Evolutionary conservation across 2,329 filamentous ascomycete genomes (phyloP).

Genomic region (Coniella vitis): DNA sequence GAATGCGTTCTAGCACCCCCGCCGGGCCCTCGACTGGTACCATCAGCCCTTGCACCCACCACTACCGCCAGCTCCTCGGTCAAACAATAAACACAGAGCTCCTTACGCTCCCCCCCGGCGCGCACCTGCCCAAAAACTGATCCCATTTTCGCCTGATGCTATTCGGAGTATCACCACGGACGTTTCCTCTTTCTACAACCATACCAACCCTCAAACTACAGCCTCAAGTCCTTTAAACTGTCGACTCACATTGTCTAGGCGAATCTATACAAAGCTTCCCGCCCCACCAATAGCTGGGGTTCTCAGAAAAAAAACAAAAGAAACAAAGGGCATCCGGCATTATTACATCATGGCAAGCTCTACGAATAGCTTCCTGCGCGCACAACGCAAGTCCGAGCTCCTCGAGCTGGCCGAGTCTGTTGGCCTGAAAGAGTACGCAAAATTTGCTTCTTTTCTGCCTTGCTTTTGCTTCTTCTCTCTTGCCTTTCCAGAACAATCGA

Average conservation of each 20-base stretch:
- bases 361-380: conserved; percentile 64
- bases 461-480: neutral
- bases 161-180: conserved; percentile 4
- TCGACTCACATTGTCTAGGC: conserved; percentile 23
- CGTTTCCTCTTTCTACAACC: neutral
- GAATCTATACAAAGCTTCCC: conserved; percentile 4
- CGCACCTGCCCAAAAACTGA: neutral
- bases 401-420: conserved; percentile 64
- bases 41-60: neutral
- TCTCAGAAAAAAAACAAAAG: conserved; percentile 25
- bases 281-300: conserved; percentile 18
- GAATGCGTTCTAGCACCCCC: too few species aligned
- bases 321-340: neutral
- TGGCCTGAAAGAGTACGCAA: conserved; percentile 66
- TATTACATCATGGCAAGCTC: conserved; percentile 47
- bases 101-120: conserved; percentile 1
- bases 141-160: conserved; percentile 4
- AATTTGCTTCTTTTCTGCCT: neutral
- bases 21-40: too few species aligned
- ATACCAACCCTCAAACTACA: conserved; percentile 14
- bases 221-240: conserved; percentile 17
- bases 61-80: neutral
- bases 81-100: conserved; percentile 6
- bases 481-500: neutral
- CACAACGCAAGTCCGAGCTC: conserved; percentile 77